Conservation (phyloP, 192 early-diverging fungal species). For the Backusella mclennaniae region DNA sequence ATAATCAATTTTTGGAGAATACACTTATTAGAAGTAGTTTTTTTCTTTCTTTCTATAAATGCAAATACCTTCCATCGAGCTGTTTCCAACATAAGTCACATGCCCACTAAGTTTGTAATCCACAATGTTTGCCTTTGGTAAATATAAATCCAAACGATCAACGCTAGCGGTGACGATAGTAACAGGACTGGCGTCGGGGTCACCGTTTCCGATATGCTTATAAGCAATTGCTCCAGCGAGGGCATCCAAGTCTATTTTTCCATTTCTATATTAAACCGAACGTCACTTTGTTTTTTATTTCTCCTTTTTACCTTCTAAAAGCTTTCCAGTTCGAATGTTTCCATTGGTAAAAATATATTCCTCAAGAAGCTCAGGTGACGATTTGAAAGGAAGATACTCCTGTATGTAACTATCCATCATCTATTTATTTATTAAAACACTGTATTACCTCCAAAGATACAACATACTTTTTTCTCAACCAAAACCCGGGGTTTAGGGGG, state of each 20-base stretch:
- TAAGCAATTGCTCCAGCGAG: conserved; percentile 80
- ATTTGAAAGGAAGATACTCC: conserved; percentile 75
- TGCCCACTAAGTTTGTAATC: conserved; percentile 81
- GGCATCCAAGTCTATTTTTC: conserved; percentile 62
- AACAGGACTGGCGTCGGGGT: conserved; percentile 41
- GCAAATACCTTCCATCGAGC: conserved; percentile 77
- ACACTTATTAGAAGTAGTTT: not conserved
- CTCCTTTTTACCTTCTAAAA: conserved; percentile 63
- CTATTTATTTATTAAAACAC: conserved; percentile 37
- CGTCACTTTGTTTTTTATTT: not conserved
- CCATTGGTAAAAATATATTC: conserved; percentile 82
- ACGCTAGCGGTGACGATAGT: conserved; percentile 88
- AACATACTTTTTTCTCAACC: conserved; percentile 19
- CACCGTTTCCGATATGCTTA: conserved; percentile 59
- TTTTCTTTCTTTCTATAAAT: not conserved
- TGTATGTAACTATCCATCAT: conserved; percentile 77
- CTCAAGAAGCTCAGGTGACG: conserved; percentile 68
- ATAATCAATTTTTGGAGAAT: not conserved
- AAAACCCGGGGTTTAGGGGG: not conserved
- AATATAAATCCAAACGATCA: conserved; percentile 82
- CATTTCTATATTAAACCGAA: not conserved
- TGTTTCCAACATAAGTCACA: conserved; percentile 84
- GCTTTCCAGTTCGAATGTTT: conserved; percentile 73
- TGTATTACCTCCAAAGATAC: not conserved
- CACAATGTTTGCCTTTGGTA: conserved; percentile 52